A percentile compares a stretch with the other conserved stretches of the same genome.
phyloP scores from a whole-genome alignment of 176 grass and related monocot genomes.

The Oryza brachyantha region DNA sequence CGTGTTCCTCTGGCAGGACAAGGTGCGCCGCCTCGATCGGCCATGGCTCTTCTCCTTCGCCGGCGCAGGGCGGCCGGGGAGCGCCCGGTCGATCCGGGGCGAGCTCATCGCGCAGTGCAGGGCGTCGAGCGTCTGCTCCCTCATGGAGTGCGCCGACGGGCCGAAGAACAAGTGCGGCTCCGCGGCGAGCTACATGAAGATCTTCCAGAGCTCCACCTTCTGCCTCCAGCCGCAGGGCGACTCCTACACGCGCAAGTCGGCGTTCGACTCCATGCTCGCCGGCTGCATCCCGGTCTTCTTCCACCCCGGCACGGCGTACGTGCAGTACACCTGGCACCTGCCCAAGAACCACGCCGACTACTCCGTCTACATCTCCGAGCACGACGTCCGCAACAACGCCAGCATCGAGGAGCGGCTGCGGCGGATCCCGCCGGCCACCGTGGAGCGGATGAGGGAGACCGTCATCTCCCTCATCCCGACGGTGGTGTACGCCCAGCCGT shows the following conservation, averaged over 20 bases:
- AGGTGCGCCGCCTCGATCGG: slow-evolving; percentile 24
- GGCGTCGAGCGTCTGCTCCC: slow-evolving; percentile 42
- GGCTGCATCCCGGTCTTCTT: slow-evolving; percentile 88
- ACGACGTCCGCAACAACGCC: slow-evolving; percentile 43
- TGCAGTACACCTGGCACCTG: slow-evolving; percentile 76
- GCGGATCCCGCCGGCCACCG: slow-evolving; percentile 25
- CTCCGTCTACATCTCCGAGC: slow-evolving; percentile 65
- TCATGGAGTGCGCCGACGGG: slow-evolving; percentile 51
- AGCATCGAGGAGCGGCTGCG: slow-evolving; percentile 58
- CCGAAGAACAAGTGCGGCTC: slow-evolving; percentile 47
- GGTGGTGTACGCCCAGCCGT: slow-evolving; percentile 53
- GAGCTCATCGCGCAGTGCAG: slow-evolving; percentile 48
- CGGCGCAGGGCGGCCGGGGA: slow-evolving; percentile 40
- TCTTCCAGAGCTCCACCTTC: slow-evolving; percentile 77
- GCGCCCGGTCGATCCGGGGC: slow-evolving; percentile 39
- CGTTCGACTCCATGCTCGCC: slow-evolving; percentile 69
- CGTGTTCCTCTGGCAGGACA: slow-evolving; percentile 51
- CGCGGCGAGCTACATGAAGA: slow-evolving; percentile 39
- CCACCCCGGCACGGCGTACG: slow-evolving; percentile 65
- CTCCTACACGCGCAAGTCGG: slow-evolving; percentile 39
- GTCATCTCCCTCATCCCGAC: slow-evolving; percentile 56
- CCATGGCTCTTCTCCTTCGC: slow-evolving; percentile 75
- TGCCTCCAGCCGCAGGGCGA: slow-evolving; percentile 71
- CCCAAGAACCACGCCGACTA: slow-evolving; percentile 53
- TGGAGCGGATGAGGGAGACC: slow-evolving; percentile 47